phyloP scores from a whole-genome alignment of 805 yeast genomes.

The Candida loeiensis region DNA sequence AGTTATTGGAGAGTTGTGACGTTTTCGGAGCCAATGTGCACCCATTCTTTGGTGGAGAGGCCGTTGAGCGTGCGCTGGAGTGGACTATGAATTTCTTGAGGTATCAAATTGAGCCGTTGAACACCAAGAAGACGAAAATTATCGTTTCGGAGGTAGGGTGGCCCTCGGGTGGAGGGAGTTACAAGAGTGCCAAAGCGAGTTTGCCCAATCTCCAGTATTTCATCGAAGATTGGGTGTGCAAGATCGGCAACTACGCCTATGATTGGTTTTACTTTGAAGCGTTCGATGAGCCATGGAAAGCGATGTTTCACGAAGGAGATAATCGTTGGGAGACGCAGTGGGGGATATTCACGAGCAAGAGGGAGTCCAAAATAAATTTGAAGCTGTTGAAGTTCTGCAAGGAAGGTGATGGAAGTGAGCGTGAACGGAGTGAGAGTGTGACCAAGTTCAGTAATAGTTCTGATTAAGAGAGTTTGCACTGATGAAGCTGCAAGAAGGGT shows the following conservation, averaged over 20 bases:
- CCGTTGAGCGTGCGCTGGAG: conserved; percentile 42
- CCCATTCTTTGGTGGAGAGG: conserved; percentile 64
- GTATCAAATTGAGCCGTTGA: conserved; percentile 40
- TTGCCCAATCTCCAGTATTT: conserved; percentile 43
- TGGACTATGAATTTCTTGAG: conserved; percentile 53
- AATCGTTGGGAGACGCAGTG: conserved; percentile 67
- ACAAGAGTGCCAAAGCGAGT: conserved; percentile 46
- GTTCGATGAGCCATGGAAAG: conserved; percentile 71
- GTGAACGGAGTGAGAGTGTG: too few relatives aligned
- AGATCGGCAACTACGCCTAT: conserved; percentile 29
- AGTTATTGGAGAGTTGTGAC: conserved; percentile 45
- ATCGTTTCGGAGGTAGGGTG: conserved; percentile 66
- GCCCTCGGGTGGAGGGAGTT: conserved; percentile 62
- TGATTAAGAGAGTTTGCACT: too few relatives aligned
- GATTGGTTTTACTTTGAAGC: conserved; percentile 67
- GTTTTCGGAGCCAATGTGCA: conserved; percentile 61
- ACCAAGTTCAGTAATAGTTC: too few relatives aligned
- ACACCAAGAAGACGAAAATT: conserved; percentile 26
- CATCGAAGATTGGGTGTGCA: conserved; percentile 51
- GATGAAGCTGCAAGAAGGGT: too few relatives aligned
- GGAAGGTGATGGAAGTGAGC: too few relatives aligned
- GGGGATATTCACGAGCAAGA: conserved; percentile 56
- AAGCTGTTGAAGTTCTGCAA: neutral
- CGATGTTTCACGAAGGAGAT: conserved; percentile 44
- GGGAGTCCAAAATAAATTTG: conserved; percentile 43